Evolutionary conservation across 176 grass and related monocot genomes (phyloP).

Genomic region (Melocanna baccifera): DNA sequence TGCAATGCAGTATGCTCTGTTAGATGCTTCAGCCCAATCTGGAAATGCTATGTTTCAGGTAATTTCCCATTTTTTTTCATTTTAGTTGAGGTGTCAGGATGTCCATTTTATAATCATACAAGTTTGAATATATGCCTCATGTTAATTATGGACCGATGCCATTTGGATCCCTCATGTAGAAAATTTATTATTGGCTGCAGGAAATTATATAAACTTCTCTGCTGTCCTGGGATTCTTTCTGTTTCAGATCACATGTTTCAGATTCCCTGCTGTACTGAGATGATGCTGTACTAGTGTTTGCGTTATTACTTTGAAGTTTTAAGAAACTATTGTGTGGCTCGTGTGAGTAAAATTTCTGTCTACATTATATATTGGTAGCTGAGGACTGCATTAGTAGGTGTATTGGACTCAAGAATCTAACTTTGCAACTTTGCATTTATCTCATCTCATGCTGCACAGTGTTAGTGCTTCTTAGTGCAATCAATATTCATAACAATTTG

Average conservation of each 20-base stretch:
- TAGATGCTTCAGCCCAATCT: constrained; percentile 33
- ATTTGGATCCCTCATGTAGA: background rate
- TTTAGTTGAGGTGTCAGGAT: background rate
- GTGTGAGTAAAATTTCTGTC: too few species aligned
- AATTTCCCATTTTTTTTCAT: background rate
- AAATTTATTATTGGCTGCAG: background rate
- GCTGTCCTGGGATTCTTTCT: background rate
- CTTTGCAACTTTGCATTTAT: background rate
- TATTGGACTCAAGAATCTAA: background rate
- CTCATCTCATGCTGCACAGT: background rate
- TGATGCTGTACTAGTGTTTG: background rate
- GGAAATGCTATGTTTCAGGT: constrained; percentile 51
- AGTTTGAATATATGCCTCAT: background rate
- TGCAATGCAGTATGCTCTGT: constrained; percentile 27
- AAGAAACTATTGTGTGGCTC: background rate
- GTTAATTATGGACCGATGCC: background rate
- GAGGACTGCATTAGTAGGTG: background rate
- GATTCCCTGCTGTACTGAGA: background rate
- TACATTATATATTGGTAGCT: too few species aligned
- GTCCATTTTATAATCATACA: background rate
- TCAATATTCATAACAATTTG: background rate
- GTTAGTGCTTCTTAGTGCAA: background rate
- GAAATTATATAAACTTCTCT: background rate
- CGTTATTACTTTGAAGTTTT: background rate
- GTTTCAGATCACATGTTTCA: background rate